phyloP scores from a whole-genome alignment of 371 early-diverging fungal genomes.

The Gilbertella persicaria region DNA sequence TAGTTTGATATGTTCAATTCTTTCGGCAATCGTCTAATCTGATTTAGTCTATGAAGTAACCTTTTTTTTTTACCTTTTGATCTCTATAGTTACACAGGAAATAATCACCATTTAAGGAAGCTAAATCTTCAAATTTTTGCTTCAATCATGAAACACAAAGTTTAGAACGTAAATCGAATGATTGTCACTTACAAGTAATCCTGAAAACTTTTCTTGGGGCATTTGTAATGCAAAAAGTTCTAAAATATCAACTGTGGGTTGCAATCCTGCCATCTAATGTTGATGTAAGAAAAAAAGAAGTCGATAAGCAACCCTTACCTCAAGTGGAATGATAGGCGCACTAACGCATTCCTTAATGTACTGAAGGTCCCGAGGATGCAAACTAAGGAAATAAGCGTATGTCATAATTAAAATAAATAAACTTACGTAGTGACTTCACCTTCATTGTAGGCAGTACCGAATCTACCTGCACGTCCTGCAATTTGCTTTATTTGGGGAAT shows the following conservation, averaged over 20 bases:
- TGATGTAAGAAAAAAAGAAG: neutral
- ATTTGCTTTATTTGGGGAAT: conserved; percentile 91
- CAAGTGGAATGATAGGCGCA: conserved; percentile 30
- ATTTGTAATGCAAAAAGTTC: conserved; percentile 78
- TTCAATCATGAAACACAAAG: conserved; percentile 16
- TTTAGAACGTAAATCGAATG: neutral
- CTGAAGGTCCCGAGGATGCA: conserved; percentile 24
- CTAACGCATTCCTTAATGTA: conserved; percentile 37
- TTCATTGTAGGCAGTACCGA: conserved; percentile 61
- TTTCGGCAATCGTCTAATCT: conserved; percentile 56
- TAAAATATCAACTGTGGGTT: conserved; percentile 79
- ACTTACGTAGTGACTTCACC: conserved; percentile 71
- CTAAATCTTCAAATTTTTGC: conserved; percentile 71
- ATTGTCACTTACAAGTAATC: conserved; percentile 54
- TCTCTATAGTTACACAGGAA: conserved; percentile 76
- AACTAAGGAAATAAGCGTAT: conserved; percentile 12
- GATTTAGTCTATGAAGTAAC: neutral
- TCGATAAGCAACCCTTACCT: conserved; percentile 19
- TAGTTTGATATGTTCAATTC: conserved; percentile 63
- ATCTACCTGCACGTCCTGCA: conserved; percentile 95
- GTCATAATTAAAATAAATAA: neutral
- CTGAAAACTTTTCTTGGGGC: conserved; percentile 64
- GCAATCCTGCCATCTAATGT: conserved; percentile 71
- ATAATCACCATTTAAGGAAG: conserved; percentile 67
- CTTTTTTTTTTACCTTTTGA: conserved; percentile 50